Evolutionary conservation across 768 basidiomycete species (phyloP).

Genomic region (Podaxis pistillaris): DNA sequence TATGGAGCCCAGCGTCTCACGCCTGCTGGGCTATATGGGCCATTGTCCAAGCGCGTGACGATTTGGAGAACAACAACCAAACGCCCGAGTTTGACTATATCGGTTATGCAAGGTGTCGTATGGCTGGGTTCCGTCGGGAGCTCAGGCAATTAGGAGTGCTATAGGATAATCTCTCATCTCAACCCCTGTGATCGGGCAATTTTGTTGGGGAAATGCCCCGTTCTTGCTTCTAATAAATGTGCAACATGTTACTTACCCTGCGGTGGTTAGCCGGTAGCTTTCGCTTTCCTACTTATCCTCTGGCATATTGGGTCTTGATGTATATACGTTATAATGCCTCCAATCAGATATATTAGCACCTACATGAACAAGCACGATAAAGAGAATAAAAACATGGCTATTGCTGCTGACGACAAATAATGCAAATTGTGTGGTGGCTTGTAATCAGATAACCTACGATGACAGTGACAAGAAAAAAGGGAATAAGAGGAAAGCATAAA

Average conservation of each 20-base stretch:
- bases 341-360: constrained; percentile 15
- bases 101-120: constrained; percentile 70
- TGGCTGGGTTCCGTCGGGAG: constrained; percentile 61
- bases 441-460: constrained; percentile 24
- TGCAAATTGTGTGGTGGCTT: constrained; percentile 42
- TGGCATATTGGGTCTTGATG: neutral
- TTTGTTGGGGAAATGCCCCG: neutral
- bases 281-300: neutral
- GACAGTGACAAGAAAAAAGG: constrained; percentile 20
- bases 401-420: constrained; percentile 35
- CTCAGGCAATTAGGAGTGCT: constrained; percentile 43
- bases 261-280: neutral
- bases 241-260: neutral
- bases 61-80: constrained; percentile 53
- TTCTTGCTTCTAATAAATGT: neutral
- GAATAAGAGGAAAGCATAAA: constrained; percentile 11
- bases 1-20: constrained; percentile 90
- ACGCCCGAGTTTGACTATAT: constrained; percentile 90
- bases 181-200: neutral
- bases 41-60: constrained; percentile 83
- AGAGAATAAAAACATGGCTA: constrained; percentile 35
- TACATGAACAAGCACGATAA: constrained; percentile 16
- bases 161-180: neutral
- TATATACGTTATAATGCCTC: constrained; percentile 6
- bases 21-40: constrained; percentile 97